phyloP scores from a whole-genome alignment of 345 rosid genomes.

The Eucalyptus marginata region DNA sequence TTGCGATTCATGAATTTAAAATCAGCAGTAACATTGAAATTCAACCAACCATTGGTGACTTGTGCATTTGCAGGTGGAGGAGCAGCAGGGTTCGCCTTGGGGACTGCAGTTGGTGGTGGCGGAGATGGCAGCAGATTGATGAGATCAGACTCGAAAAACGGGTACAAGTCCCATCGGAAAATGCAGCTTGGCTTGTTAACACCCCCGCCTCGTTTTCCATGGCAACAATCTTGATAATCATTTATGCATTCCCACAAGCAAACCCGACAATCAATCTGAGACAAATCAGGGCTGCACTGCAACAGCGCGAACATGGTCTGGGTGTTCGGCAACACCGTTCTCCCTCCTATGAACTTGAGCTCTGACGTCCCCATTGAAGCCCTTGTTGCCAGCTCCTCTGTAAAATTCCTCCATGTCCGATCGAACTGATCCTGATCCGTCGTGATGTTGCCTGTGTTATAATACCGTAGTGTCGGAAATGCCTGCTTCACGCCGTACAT shows the following conservation, averaged over 20 bases:
- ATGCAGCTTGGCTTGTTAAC: background rate
- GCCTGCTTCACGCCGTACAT: background rate
- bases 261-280: rapidly evolving
- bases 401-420: rapidly evolving
- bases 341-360: background rate
- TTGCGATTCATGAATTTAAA: background rate
- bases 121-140: background rate
- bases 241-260: background rate
- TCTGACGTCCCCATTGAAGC: background rate
- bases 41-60: background rate
- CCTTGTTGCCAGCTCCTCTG: background rate
- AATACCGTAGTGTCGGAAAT: rapidly evolving
- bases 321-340: background rate
- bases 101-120: background rate
- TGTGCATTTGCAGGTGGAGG: background rate
- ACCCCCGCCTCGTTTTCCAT: rapidly evolving
- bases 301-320: background rate
- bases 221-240: background rate
- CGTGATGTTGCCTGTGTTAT: background rate
- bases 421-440: background rate
- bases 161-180: background rate
- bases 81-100: background rate
- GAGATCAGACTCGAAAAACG: background rate
- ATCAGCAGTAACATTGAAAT: background rate
- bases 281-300: background rate